These are phyloP conservation scores for Avena insularis DNA, from an alignment of 176 grass and related monocot species.

Conservation along the genomic window DNA sequence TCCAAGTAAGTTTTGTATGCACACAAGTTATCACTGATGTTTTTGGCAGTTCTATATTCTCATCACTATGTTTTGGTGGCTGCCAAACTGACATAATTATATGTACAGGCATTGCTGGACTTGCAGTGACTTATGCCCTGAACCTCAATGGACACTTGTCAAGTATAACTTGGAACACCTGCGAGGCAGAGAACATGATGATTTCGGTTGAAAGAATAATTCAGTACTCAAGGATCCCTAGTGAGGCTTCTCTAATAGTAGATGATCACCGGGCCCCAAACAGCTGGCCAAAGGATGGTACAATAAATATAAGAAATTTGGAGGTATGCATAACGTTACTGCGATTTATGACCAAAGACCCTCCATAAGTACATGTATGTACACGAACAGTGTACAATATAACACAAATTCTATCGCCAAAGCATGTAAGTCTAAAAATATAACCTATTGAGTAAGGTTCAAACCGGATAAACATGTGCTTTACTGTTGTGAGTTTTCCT, in stretches of 20 bases:
- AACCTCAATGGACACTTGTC: slow-evolving; percentile 87
- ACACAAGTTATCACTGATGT: slow-evolving; percentile 29
- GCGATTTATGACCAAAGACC: neutral
- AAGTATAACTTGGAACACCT: slow-evolving; percentile 88
- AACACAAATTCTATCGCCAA: neutral
- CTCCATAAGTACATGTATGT: slow-evolving; percentile 28
- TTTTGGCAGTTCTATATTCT: slow-evolving; percentile 22
- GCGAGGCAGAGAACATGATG: slow-evolving; percentile 96
- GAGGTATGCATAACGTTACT: slow-evolving; percentile 62
- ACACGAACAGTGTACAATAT: neutral
- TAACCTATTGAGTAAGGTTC: slow-evolving; percentile 3
- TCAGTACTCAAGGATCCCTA: slow-evolving; percentile 85
- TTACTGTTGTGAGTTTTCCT: neutral
- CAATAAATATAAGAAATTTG: slow-evolving; percentile 74
- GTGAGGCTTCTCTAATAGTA: slow-evolving; percentile 89
- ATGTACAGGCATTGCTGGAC: slow-evolving; percentile 86
- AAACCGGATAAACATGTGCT: slow-evolving; percentile 26
- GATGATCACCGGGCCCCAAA: slow-evolving; percentile 51
- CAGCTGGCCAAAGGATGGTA: slow-evolving; percentile 85
- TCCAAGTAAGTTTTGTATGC: slow-evolving; percentile 79
- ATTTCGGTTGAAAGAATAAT: slow-evolving; percentile 98
- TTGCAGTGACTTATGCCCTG: slow-evolving; percentile 94
- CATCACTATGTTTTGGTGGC: neutral
- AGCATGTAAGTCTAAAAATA: neutral
- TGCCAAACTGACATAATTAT: slow-evolving; percentile 34